Evolutionary conservation across 2,329 filamentous ascomycete species (phyloP).

Genomic region (Akanthomyces dipterigenus): DNA sequence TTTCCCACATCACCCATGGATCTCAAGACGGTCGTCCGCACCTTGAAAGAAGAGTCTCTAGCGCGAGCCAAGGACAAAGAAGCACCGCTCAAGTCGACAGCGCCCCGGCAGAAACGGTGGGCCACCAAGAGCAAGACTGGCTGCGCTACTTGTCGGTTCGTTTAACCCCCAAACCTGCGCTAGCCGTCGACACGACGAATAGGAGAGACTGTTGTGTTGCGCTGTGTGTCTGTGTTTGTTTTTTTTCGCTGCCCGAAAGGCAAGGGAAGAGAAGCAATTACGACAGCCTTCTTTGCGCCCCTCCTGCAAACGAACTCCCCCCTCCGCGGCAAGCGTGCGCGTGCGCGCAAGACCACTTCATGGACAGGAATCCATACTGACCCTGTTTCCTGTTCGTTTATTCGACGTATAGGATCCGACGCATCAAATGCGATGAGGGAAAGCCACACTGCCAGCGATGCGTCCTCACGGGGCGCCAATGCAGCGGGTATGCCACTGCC

Average conservation of each 20-base stretch:
- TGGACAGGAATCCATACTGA: not conserved
- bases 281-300: not conserved
- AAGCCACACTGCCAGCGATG: conserved; percentile 11
- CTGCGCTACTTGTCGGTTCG: conserved; percentile 12
- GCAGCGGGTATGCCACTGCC: conserved; percentile 4
- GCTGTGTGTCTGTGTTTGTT: not conserved
- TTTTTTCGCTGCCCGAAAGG: not conserved
- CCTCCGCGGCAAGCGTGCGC: not conserved
- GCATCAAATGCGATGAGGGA: conserved; percentile 11
- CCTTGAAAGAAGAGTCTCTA: not conserved
- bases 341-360: not conserved
- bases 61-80: conserved; percentile 3
- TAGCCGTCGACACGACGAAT: not conserved
- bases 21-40: conserved; percentile 9
- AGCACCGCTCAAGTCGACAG: not conserved
- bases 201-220: not conserved
- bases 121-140: conserved; percentile 12
- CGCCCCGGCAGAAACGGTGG: conserved; percentile 12
- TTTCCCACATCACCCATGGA: conserved; percentile 2
- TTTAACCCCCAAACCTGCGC: not conserved
- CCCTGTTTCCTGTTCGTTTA: not conserved
- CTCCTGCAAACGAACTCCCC: not conserved
- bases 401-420: conserved; percentile 2
- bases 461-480: conserved; percentile 3
- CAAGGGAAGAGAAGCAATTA: not conserved